Evolutionary conservation across 805 yeast species (phyloP), one percentile per base, ranked within the genome.

Genomic region (Ogataea pilisensis): DNA sequence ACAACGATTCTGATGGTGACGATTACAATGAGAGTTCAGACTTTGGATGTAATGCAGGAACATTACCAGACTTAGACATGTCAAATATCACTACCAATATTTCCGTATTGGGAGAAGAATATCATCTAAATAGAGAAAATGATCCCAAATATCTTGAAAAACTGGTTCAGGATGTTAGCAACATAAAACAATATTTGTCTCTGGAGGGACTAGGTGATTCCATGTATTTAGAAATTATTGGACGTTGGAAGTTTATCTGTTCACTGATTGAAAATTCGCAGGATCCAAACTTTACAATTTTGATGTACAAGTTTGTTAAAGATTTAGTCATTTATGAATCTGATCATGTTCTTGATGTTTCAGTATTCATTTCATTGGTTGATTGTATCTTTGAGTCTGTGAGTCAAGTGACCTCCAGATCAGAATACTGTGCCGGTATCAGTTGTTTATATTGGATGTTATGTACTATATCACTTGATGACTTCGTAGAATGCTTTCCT

Each of bases 321-420:
- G 51, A 50, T 31, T 29, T 50, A 18, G 41, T 52, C 19, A 45
- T 49, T n/a, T 49, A 48, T 22, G 50, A 50, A 28, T 37, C 45
- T 8, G 57, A 52, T 30, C 38, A 49, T 33, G 22, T 32, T 13
- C 27, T 52, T 8, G 41, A 41, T 16, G 26, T 42, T 24, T 42
- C 38, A 4, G 35, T 32, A 7, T 48, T 43, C 31, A 34, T 42
- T 11, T 25, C 32, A 13, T 36, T 52, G 8, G 49, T 50, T 17
- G 40, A 33, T 16, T 31, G 44, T 17, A 14, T 49, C 4, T 43
- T 51, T 30, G 34, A 29, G 6, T 41, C 48, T 3, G 38, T 47
- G 18, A 49, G 37, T 22, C 26, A n/a, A 2, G 25, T 46, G 4
- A 29, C 37, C 17, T 39, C 35, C 25, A 43, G 37, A 22, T 31